Evolutionary conservation across 352 stramenopile genomes (phyloP).

Genomic region (Phytopythium helicoides): DNA sequence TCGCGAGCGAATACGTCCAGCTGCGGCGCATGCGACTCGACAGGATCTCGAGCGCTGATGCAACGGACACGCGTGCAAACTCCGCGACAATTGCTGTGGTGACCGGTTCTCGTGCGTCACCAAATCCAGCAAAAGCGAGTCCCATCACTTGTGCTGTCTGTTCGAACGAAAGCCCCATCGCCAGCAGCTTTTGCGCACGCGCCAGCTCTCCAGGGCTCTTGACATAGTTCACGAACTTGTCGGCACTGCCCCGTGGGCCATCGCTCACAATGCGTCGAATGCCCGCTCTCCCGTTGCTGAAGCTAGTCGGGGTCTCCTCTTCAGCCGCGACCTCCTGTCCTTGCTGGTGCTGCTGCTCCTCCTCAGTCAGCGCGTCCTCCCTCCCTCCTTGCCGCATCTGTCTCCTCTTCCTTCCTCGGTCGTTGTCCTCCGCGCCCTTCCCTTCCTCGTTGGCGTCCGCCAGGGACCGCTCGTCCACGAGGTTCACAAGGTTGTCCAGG

Average conservation of each 20-base stretch:
- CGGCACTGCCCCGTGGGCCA: neutral
- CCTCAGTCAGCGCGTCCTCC: neutral
- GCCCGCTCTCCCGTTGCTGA: neutral
- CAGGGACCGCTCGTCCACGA: neutral
- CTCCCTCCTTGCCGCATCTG: neutral
- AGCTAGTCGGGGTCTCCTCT: too few relatives aligned
- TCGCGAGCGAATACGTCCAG: conserved; percentile 18
- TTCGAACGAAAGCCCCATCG: conserved; percentile 12
- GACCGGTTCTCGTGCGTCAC: neutral
- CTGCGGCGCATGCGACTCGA: conserved; percentile 12
- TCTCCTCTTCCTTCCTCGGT: neutral
- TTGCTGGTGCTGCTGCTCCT: neutral
- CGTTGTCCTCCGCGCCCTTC: neutral
- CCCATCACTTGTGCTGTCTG: conserved; percentile 9
- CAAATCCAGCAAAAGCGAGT: neutral
- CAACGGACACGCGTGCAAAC: conserved; percentile 15
- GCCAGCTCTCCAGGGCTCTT: conserved; percentile 11
- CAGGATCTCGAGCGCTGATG: conserved; percentile 15
- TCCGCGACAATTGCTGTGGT: neutral
- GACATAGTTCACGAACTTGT: conserved; percentile 5
- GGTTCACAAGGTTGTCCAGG: conserved; percentile 9
- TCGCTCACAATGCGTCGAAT: neutral
- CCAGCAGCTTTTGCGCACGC: conserved; percentile 8
- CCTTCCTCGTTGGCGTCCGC: neutral
- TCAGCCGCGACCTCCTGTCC: too few relatives aligned